Base-by-base conservation (phyloP, 1,284 basidiomycete genomes). In the Pisolithus thermaeus region DNA sequence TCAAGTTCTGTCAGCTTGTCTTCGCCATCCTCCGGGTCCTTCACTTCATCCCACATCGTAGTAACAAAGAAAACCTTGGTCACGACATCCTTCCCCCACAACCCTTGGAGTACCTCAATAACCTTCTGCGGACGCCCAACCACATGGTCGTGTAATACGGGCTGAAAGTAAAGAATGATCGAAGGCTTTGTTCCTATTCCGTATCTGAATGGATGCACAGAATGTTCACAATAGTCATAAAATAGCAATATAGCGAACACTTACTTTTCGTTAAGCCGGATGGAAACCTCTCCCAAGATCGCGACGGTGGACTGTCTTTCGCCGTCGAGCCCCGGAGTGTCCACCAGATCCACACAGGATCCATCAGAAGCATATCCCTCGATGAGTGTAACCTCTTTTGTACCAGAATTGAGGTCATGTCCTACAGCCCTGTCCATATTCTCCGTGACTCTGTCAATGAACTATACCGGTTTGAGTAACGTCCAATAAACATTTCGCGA, bases 31-130 rank as follows among this genome's bases (percentile, higher is more conserved):
- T 1, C 3, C 8, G 6, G 11, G 1, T 1, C 3, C 0, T 61
- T 51, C 6, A 61, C 40, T 30, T 61, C 49, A 30, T 61, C 59
- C 58, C 58, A 59, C 59, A 56, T 59, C 11, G 41, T 42, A 14
- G 41, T 42, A 25, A 42, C 41, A 20, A 42, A n/a, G 42, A 46
- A 27, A 18, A 51, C 32, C 14, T 16, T n/a, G 20, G 8, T 14
- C 23, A 20, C 18, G 1, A 20, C 30, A 12, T 35, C 22, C 7
- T 22, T 23, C 35, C 5, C n/a, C 18, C 22, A 46, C 25, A 3
- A n/a, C 5, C 14, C n/a, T n/a, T n/a, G n/a, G n/a, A n/a, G n/a
- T n/a, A n/a, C 41, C 14, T 25, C 11, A 4, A 42, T 22, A 14
- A 25, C 25, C 41, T 27, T 27, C 23, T 16, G 25, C 5, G 41